A percentile compares a stretch with the other conserved stretches of the same genome.
phyloP scores from a whole-genome alignment of 192 early-diverging fungal genomes.

The Chytriomyces sp. region DNA sequence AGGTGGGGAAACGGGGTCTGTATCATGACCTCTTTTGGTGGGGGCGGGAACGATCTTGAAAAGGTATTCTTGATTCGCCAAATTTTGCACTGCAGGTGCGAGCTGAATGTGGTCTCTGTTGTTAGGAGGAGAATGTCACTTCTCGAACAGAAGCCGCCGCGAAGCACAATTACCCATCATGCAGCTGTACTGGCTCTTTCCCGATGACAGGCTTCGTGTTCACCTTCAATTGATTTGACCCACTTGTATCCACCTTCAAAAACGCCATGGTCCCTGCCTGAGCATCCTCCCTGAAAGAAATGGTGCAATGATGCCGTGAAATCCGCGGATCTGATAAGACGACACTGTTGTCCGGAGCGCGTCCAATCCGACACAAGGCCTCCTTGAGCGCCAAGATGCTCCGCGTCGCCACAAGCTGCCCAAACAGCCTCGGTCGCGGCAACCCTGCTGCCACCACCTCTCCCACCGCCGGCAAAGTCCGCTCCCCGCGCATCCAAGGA shows the following conservation, averaged over 20 bases:
- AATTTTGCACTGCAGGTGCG: neutral
- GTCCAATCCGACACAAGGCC: neutral
- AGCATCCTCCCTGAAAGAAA: constrained; percentile 14
- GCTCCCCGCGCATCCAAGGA: constrained; percentile 21
- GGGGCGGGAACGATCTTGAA: constrained; percentile 1
- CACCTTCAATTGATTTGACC: neutral
- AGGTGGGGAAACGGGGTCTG: neutral
- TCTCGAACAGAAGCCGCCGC: neutral
- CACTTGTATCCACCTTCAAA: neutral
- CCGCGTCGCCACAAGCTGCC: neutral
- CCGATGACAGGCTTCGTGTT: constrained; percentile 1
- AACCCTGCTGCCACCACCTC: neutral
- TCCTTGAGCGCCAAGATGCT: neutral
- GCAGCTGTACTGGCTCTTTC: neutral
- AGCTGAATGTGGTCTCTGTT: constrained; percentile 19
- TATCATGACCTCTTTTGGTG: neutral
- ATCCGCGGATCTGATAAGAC: constrained; percentile 25
- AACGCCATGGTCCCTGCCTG: no score
- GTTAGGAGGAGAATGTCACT: neutral
- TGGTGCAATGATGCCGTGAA: constrained; percentile 31
- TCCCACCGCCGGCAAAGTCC: neutral
- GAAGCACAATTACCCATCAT: constrained; percentile 20
- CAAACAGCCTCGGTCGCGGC: neutral
- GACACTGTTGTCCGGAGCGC: neutral
- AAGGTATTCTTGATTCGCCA: neutral